phyloP scores from a whole-genome alignment of 2,329 filamentous ascomycete species.

The Sclerotinia sclerotiorum region DNA sequence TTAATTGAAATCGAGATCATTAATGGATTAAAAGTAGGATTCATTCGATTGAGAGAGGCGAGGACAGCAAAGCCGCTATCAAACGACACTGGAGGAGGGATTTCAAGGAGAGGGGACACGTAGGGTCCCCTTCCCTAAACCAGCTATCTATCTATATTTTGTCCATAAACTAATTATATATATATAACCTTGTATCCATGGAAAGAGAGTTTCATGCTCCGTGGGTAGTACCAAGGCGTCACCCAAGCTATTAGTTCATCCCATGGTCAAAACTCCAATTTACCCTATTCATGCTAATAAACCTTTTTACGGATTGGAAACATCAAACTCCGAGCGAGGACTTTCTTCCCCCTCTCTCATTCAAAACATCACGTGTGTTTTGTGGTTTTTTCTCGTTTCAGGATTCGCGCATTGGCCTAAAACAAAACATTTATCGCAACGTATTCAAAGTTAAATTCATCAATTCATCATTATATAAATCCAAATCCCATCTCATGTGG shows the following conservation, averaged over 20 bases:
- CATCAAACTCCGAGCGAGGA: conserved; percentile 9
- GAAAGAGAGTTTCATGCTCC: too few relatives aligned
- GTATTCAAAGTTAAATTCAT: conserved; percentile 13
- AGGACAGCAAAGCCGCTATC: too few relatives aligned
- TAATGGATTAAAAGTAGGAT: too few relatives aligned
- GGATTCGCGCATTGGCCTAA: conserved; percentile 30
- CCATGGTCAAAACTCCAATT: conserved; percentile 2
- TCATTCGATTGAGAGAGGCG: too few relatives aligned
- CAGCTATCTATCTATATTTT: too few relatives aligned
- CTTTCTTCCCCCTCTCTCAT: not conserved
- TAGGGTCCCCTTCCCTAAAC: too few relatives aligned
- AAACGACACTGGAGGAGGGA: too few relatives aligned
- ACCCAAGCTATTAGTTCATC: not conserved
- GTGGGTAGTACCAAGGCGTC: too few relatives aligned
- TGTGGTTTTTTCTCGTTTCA: conserved; percentile 29
- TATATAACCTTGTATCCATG: too few relatives aligned
- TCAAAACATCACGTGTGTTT: conserved; percentile 22
- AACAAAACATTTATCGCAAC: conserved; percentile 23
- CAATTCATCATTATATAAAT: not conserved
- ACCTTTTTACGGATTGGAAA: not conserved
- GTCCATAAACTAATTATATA: too few relatives aligned
- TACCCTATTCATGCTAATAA: conserved; percentile 16
- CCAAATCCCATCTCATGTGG: not conserved
- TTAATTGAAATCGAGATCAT: too few relatives aligned
- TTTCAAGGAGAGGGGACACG: too few relatives aligned